Evolutionary conservation across 2,329 filamentous ascomycete genomes (phyloP), one percentile per base, ranked within the genome.

Genomic region (Hypoxylon sp.): DNA sequence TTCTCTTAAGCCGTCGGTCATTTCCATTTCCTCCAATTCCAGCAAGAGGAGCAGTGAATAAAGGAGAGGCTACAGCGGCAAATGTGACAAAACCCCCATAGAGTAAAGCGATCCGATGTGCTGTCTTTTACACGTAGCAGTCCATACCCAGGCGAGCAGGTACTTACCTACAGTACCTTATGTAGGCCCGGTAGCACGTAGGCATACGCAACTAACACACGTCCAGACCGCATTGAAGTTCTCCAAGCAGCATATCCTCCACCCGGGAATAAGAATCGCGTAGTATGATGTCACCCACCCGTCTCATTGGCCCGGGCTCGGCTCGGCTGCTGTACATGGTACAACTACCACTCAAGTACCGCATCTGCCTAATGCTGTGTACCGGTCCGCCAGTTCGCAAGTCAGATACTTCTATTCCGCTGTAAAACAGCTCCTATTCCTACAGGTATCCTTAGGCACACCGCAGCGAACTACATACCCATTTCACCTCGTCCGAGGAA

Each of bases 221-320:
- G 11, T 3, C 8, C n/a, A n/a, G 9, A 35, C 18, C 23, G 20
- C 18, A 20, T 23, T 21, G 10, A 35, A 23, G 49, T 49, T 42
- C 55, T 43, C 50, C 49, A 58, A 35, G 13, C n/a, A n/a, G n/a
- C n/a, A 49, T 29, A 35, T 13, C 49, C 40, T 56, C 55, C 55
- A 56, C 51, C 48, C 55, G 60, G 48, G 26, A 47, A 42, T 43
- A 40, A 43, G 45, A 54, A 41, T 51, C 45, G 29, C 35, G 46
- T 24, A 27, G 29, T 50, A 63, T 63, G 60, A 63, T 63, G 60
- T 63, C 60, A 63, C 56, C 37, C 45, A 29, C 13, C 7, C 21
- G 6, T 18, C 41, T 26, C 21, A 42, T 17, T 26, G 23, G 37
- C 31, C 47, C 18, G 54, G 26, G 17, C 35, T 35, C 27, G 15